A percentile compares a stretch with the other conserved stretches of the same genome.
phyloP scores from a whole-genome alignment of 306 rosid species.

The Mucuna pruriens region DNA sequence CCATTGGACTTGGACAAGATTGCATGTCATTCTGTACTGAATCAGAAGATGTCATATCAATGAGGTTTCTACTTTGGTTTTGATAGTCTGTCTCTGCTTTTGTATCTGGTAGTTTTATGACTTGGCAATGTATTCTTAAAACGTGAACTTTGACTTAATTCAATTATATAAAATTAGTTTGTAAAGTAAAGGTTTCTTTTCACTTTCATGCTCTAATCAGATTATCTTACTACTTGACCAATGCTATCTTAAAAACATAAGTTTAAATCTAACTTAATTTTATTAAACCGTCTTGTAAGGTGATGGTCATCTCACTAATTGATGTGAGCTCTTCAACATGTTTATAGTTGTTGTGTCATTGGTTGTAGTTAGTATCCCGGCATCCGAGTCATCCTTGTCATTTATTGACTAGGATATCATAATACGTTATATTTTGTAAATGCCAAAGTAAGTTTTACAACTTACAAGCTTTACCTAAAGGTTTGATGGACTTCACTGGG shows the following conservation, averaged over 20 bases:
- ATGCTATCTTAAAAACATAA: no score
- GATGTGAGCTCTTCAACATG: no score
- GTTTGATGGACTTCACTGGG: neutral
- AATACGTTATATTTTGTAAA: neutral
- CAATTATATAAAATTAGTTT: no score
- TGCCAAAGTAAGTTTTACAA: conserved; percentile 4
- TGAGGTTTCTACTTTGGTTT: conserved; percentile 68
- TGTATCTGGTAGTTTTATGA: neutral
- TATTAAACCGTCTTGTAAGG: no score
- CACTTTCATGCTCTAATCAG: no score
- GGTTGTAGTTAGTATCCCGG: neutral
- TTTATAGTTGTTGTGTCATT: neutral
- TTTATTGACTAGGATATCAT: neutral
- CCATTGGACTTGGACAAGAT: conserved; percentile 98
- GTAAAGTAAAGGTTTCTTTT: no score
- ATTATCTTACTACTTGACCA: no score
- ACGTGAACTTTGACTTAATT: no score
- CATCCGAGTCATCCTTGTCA: neutral
- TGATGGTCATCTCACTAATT: no score
- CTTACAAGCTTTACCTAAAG: conserved; percentile 11
- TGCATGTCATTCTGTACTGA: conserved; percentile 97
- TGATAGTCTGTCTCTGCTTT: conserved; percentile 6
- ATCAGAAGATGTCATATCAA: conserved; percentile 95
- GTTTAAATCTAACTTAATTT: no score
- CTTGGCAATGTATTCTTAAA: no score